Percentiles rank a stretch among this genome's conserved stretches.
phyloP scores from a whole-genome alignment of 371 early-diverging fungal genomes.

The Mucor velutinosus region DNA sequence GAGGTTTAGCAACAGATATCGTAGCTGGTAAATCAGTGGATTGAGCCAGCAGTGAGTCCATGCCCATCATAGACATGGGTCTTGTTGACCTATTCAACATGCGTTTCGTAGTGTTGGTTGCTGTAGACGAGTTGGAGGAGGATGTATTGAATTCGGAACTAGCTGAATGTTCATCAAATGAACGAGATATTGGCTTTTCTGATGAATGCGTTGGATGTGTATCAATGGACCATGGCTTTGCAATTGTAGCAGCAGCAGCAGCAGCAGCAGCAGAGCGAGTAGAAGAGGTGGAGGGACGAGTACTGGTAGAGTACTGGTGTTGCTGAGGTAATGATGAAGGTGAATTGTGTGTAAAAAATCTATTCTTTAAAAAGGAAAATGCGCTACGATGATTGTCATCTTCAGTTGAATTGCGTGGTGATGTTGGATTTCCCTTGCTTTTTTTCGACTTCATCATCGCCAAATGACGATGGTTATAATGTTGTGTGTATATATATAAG shows the following conservation, averaged over 20 bases:
- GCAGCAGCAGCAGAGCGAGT: background rate
- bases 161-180: conserved; percentile 12
- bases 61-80: conserved; percentile 25
- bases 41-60: conserved; percentile 11
- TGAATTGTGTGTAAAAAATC: conserved; percentile 7
- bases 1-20: background rate
- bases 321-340: conserved; percentile 8
- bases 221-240: conserved; percentile 2
- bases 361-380: conserved; percentile 27
- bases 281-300: conserved; percentile 8
- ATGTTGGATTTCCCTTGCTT: conserved; percentile 6
- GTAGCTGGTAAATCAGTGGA: background rate
- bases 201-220: background rate
- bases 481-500: background rate
- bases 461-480: background rate
- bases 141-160: background rate
- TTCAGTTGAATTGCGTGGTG: conserved; percentile 12
- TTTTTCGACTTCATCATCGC: conserved; percentile 34
- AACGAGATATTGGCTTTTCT: conserved; percentile 9
- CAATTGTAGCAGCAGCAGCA: background rate
- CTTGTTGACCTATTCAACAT: background rate
- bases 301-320: background rate
- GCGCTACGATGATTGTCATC: conserved; percentile 13
- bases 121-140: background rate
- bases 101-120: background rate